These are phyloP conservation scores for Trichomonas gallinae DNA, from an alignment of 208 protist genomes.

Conservation along the genomic window DNA sequence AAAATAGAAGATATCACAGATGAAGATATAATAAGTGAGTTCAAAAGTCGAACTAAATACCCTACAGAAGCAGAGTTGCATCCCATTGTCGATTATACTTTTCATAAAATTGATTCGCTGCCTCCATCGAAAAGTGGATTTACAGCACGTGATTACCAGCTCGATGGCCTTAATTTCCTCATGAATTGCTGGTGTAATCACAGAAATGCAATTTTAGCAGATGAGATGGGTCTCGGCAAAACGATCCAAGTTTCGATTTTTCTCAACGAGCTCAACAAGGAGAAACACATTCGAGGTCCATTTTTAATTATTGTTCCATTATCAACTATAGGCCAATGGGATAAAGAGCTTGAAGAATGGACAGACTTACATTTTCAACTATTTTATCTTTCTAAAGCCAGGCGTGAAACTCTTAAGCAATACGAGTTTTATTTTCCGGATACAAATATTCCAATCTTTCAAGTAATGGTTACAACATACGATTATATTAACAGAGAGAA, in stretches of 20 bases:
- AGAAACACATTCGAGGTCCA: slow-evolving; percentile 25
- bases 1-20: background rate
- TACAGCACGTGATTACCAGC: slow-evolving; percentile 64
- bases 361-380: slow-evolving; percentile 5
- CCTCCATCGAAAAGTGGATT: background rate
- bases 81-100: background rate
- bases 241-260: slow-evolving; percentile 26
- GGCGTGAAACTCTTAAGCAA: background rate
- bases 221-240: slow-evolving; percentile 92
- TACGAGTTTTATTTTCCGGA: slow-evolving; percentile 28
- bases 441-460: slow-evolving; percentile 22
- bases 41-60: background rate
- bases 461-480: slow-evolving; percentile 55
- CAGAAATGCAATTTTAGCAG: slow-evolving; percentile 93
- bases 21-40: background rate
- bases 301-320: slow-evolving; percentile 44
- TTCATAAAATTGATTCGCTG: background rate
- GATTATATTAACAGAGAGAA: slow-evolving; percentile 50
- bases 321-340: slow-evolving; percentile 44
- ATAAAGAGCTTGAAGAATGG: slow-evolving; percentile 32
- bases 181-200: slow-evolving; percentile 74
- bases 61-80: background rate
- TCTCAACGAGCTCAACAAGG: background rate
- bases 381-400: background rate
- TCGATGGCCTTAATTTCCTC: slow-evolving; percentile 94